Base-by-base conservation (phyloP, 805 yeast species). In the Sporopachydermia quercuum region DNA sequence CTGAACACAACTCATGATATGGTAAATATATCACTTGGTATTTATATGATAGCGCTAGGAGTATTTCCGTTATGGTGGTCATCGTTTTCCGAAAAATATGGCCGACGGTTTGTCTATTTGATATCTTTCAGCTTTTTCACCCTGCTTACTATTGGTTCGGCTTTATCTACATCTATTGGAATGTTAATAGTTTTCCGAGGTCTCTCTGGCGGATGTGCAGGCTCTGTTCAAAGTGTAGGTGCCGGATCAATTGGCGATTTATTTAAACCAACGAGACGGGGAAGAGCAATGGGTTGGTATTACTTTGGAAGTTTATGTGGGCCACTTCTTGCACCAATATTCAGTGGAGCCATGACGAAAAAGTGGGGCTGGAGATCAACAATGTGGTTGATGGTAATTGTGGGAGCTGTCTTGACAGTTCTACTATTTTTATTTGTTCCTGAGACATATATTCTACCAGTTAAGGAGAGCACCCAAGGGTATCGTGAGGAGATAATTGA, bases 51-150 rank as follows among this genome's bases (percentile, higher is more conserved):
- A 14, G 62, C 81, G 1, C 51, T 80, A 16, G 91, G 87, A 5
- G 60, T 80, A 2, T 71, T 78, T 46, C 91, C 91, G 1, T 49
- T 80, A 34, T 80, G 86, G 84, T 80, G 87, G 86, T 76, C 83
- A 5, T 70, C 76, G 6, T 69, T 78, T 44, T 72, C 81, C 37
- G 87, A 80, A 51, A 57, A 66, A 40, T 69, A 71, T 45, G 91
- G 91, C 1, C 61, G 87, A 50, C 58, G 91, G 42, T 63, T 74
- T 2, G 73, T 80, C n/a, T 80, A 79, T 52, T 57, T 80, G n/a
- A 50, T 75, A 3, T 75, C 83, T 14, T 80, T 77, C 51, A 45
- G 63, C 1, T 48, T 78, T 37, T 71, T 77, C 47, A 55, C 70
- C 27, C 76, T 68, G 2, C 80, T 80, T 48, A 66, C 76, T 18